Percentiles rank a stretch among this genome's conserved stretches.
phyloP scores from a whole-genome alignment of 2,329 filamentous ascomycete species.

The Catunica adiposa region DNA sequence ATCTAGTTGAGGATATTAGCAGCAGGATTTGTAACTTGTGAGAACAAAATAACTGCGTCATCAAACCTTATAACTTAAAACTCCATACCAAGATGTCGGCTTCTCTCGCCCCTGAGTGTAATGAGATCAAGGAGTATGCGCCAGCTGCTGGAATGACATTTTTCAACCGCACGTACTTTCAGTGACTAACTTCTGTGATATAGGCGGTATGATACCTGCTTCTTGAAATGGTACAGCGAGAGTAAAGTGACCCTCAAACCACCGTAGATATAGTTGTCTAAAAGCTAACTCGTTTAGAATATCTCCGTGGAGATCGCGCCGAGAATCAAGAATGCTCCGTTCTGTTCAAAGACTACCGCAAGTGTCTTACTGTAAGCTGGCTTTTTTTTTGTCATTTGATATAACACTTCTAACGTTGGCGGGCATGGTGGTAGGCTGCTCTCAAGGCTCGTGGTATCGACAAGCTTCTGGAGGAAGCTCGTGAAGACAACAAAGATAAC shows the following conservation, averaged over 20 bases:
- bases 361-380: constrained; percentile 57
- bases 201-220: constrained; percentile 91
- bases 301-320: constrained; percentile 67
- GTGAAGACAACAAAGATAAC: constrained; percentile 77
- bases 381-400: background rate
- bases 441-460: constrained; percentile 84
- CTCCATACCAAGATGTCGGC: constrained; percentile 55
- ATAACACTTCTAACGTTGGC: background rate
- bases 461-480: constrained; percentile 76
- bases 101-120: constrained; percentile 86
- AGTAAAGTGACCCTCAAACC: constrained; percentile 40
- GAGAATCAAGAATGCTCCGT: constrained; percentile 70
- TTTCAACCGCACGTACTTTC: background rate
- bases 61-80: background rate
- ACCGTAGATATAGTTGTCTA: background rate
- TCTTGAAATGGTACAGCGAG: constrained; percentile 98
- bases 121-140: constrained; percentile 81
- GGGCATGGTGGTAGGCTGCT: constrained; percentile 45
- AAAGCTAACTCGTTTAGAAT: constrained; percentile 41
- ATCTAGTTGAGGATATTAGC: too few relatives aligned
- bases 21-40: background rate
- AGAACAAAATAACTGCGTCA: background rate
- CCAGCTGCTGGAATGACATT: background rate
- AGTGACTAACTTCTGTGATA: background rate
- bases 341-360: constrained; percentile 77